phyloP scores from a whole-genome alignment of 345 rosid genomes.

The Pseudoturritis turrita region DNA sequence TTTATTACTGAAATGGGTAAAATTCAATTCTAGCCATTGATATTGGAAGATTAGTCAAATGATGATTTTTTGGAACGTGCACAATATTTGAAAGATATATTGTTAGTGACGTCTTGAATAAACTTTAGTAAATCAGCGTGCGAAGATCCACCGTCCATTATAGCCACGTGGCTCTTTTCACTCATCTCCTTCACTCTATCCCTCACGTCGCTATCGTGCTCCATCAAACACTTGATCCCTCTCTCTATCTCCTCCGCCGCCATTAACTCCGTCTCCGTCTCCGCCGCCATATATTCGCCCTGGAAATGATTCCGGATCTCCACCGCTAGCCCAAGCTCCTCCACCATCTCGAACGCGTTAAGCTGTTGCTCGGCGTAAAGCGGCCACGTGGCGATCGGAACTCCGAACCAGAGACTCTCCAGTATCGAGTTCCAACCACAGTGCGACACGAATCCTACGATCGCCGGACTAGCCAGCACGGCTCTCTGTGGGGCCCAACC shows the following conservation, averaged over 20 bases:
- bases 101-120: constrained; percentile 7
- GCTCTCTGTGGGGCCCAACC: constrained; percentile 56
- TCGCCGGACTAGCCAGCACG: constrained; percentile 32
- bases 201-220: constrained; percentile 21
- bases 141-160: constrained; percentile 52
- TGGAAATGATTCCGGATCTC: constrained; percentile 39
- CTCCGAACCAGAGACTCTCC: constrained; percentile 31
- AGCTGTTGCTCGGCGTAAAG: constrained; percentile 30
- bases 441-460: constrained; percentile 44
- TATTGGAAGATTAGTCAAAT: neutral
- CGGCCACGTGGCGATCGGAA: constrained; percentile 29
- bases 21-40: neutral
- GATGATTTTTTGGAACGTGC: too few relatives aligned
- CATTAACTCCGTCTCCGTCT: neutral
- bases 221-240: constrained; percentile 45
- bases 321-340: constrained; percentile 40
- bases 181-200: constrained; percentile 36
- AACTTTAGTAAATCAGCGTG: constrained; percentile 5
- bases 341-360: constrained; percentile 45
- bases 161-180: constrained; percentile 28
- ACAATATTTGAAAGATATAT: neutral
- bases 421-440: constrained; percentile 27
- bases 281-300: neutral
- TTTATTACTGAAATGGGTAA: neutral
- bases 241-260: constrained; percentile 41